Base-by-base conservation (phyloP, 2,329 filamentous ascomycete genomes). In the Ascochyta fabae region DNA sequence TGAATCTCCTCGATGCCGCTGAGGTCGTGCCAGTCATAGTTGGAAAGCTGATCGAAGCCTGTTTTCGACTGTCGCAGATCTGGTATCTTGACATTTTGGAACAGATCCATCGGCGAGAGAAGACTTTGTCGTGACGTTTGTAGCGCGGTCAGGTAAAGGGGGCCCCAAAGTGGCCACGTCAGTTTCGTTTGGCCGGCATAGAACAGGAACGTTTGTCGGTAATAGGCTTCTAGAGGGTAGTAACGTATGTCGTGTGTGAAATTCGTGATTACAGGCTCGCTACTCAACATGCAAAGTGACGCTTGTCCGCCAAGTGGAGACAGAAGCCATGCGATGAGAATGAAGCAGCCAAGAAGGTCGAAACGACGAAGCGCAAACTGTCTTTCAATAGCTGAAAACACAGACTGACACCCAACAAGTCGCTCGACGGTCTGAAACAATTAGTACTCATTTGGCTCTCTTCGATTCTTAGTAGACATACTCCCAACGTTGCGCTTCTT, bases 341-440 rank as follows among this genome's bases (percentile, higher is more conserved):
- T 31, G 1, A 19, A 22, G 10, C 48, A 6, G 12, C 59, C 57
- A 7, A 62, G 43, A 1, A 50, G 6, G n/a, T 59, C 57, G 2
- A 59, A n/a, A 12, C 40, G 42, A 0, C 51, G 49, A 3, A 62
- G 39, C 6, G 45, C 53, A n/a, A 60, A 16, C 16, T 55, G 48
- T 42, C 50, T 31, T 40, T 62, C 59, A 12, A 62, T 15, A 12
- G 50, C 50, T 10, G 53, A 45, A 26, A 55, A 62, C 1, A 62
- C 27, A 6, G 59, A 62, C 19, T 59, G 56, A 22, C 53, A 57
- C 6, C 59, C 59, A 16, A 60, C 44, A 5, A 62, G 42, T 6
- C 54, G 39, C 27, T 62, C 59, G 3, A 62, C 12, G 1, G 40
- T 53, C 59, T 58, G 9, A 3, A 0, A 19, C 10, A 12, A 24